Evolutionary conservation across 2,329 filamentous ascomycete species (phyloP), one percentile per base, ranked within the genome.

Genomic region (Ophiostoma quercus): DNA sequence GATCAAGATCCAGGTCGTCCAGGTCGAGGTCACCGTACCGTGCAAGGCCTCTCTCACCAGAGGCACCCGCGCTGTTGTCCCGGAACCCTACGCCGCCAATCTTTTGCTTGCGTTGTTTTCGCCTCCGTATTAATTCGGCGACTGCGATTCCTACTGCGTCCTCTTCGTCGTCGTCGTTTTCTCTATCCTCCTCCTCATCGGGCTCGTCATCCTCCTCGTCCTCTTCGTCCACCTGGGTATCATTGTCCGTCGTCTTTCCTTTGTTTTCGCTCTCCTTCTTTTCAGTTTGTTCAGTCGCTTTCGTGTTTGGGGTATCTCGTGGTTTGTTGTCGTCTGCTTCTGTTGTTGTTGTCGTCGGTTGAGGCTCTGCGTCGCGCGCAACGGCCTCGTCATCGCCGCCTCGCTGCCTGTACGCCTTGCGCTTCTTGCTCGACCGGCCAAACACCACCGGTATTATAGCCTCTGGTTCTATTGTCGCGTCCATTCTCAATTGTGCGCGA

Each of bases 41-140:
- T 16, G 25, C 66, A 9, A 51, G 39, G 66, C 47, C 29, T 22
- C 29, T 29, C 34, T 47, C 41, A 16, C 47, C 47, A 25, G 37
- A 39, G 11, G n/a, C 41, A 16, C 47, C 47, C 14, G 37, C 73
- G 5, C 76, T 76, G 9, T 73, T 72, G n/a, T 73, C 67, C 67
- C 82, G 80, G 75, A 90, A 89, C 62, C 82, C 85, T 8, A 89
- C 85, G 70, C 87, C 88, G 51, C 83, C 82, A 47, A 83, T 75
- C 66, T 82, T 82, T 32, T 79, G 78, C 73, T 82, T 83, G 62
- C 84, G 82, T 63, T 81, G 79, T 73, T 86, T 85, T 43, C 87
- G 83, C 68, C 84, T 77, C 2, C 83, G 83, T 1, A 88, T 74
- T 2, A 84, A 82, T 57, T 85, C 83, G 2, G 80, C 77, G 6